Evolutionary conservation across 805 yeast species (phyloP).

Genomic region (Yarrowia hollandica): DNA sequence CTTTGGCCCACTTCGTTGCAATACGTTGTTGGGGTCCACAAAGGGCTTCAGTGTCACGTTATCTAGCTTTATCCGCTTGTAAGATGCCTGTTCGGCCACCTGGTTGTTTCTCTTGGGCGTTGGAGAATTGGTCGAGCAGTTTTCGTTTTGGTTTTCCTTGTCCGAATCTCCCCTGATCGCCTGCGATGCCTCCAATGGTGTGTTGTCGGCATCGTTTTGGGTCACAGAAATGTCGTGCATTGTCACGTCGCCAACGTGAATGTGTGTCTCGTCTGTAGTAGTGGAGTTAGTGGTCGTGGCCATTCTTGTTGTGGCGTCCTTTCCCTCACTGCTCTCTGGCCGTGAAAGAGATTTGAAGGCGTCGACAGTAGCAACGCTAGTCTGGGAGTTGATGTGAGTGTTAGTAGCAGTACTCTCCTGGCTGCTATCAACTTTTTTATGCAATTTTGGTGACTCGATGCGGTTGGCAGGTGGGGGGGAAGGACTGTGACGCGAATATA

Average conservation of each 20-base stretch:
- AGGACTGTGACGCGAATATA: constrained; percentile 15
- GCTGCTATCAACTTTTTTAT: constrained; percentile 6
- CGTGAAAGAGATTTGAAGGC: constrained; percentile 15
- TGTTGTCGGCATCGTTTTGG: not conserved
- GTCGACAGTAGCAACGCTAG: constrained; percentile 6
- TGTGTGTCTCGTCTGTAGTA: not conserved
- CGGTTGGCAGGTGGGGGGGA: constrained; percentile 3
- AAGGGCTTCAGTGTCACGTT: constrained; percentile 17
- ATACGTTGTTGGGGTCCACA: not conserved
- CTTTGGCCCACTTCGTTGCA: constrained; percentile 10
- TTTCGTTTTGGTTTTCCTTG: constrained; percentile 9
- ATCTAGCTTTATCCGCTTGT: constrained; percentile 22
- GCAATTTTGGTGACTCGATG: not conserved
- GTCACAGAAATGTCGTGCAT: constrained; percentile 9
- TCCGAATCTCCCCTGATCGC: constrained; percentile 11
- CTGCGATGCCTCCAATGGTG: constrained; percentile 13
- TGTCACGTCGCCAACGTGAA: constrained; percentile 2
- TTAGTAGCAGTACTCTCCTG: not conserved
- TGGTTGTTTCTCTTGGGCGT: constrained; percentile 26
- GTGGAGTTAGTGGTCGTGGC: not conserved
- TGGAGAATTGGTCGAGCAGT: constrained; percentile 4
- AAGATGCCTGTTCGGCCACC: constrained; percentile 7
- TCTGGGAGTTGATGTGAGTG: not conserved
- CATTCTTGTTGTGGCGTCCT: not conserved
- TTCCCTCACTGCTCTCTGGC: constrained; percentile 3